Evolutionary conservation across 495 filamentous ascomycete genomes (phyloP), one percentile per base, ranked within the genome.

Genomic region (Emericellopsis terricola): DNA sequence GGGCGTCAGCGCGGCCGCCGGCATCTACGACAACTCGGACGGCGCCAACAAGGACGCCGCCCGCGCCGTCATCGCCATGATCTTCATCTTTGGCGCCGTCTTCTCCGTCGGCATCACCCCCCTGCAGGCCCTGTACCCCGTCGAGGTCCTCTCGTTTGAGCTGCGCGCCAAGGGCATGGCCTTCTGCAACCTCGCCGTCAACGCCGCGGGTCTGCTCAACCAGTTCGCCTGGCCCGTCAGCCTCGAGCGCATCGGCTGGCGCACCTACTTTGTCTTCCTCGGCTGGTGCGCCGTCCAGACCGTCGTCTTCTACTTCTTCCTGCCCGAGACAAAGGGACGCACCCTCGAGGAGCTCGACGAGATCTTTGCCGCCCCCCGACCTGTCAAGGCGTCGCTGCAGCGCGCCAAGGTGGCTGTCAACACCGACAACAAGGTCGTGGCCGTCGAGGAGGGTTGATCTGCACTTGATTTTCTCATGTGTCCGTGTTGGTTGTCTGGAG

Each of bases 251-350:
- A 71, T 76, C 31, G 53, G 56, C 9, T 80, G 73, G 73, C 68
- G 62, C 42, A 77, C 68, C 52, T 60, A 74, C 20, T 54, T 75
- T 24, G 65, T 72, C 19, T 78, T 77, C 52, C 67, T 57, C 41
- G 57, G 58, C 44, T 57, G 81, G 38, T 82, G 80, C 53, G 70
- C 72, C 0, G 66, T 76, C 15, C 77, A 81, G 50, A 68, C 64
- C 30, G 59, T 47, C 10, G 40, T 69, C 3, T 75, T 76, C 33
- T 80, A 70, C 48, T 71, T 76, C 42, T 81, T 68, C 55, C 59
- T 83, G 1, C 79, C 77, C n/a, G 77, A 83, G 54, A 82, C 79
- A 3, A 83, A 82, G 52, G 78, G 81, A 47, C 67, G 71, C 27
- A 82, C 77, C 9, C 64, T 85, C 1, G 73, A 78, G 44, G 72